These are phyloP conservation scores for Aspergillus sp. DNA, from an alignment of 2,329 filamentous ascomycete species.

Conservation along the genomic window DNA sequence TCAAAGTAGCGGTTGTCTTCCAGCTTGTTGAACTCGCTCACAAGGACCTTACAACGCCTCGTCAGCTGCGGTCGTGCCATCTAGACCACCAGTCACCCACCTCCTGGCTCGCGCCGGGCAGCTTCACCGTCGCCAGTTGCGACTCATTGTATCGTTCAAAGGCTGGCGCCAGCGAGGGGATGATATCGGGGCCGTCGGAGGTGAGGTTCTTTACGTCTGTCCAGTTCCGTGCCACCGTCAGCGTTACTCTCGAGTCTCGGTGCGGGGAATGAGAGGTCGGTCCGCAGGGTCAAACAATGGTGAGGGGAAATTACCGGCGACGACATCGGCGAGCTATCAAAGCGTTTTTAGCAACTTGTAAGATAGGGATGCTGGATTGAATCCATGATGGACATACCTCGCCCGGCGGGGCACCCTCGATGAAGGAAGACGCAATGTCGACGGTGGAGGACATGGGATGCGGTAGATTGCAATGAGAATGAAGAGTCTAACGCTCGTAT, in stretches of 20 bases:
- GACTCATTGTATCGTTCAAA: slow-evolving; percentile 96
- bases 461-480: neutral
- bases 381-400: slow-evolving; percentile 63
- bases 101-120: slow-evolving; percentile 79
- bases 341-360: slow-evolving; percentile 15
- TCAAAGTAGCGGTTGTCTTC: slow-evolving; percentile 86
- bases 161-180: slow-evolving; percentile 73
- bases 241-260: no score
- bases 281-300: neutral
- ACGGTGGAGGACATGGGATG: slow-evolving; percentile 46
- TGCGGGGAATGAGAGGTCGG: no score
- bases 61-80: slow-evolving; percentile 11
- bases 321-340: slow-evolving; percentile 76
- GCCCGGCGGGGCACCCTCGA: slow-evolving; percentile 91
- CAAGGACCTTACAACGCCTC: slow-evolving; percentile 56
- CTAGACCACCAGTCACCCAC: slow-evolving; percentile 45
- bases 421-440: slow-evolving; percentile 75
- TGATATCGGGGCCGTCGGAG: slow-evolving; percentile 63
- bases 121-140: slow-evolving; percentile 84
- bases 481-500: neutral
- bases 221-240: neutral
- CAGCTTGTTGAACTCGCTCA: slow-evolving; percentile 83
- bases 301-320: slow-evolving; percentile 63
- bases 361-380: slow-evolving; percentile 8
- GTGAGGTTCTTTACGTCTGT: slow-evolving; percentile 91